Evolutionary conservation across 2,329 filamentous ascomycete species (phyloP).

Genomic region (Colletotrichum echinochloae): DNA sequence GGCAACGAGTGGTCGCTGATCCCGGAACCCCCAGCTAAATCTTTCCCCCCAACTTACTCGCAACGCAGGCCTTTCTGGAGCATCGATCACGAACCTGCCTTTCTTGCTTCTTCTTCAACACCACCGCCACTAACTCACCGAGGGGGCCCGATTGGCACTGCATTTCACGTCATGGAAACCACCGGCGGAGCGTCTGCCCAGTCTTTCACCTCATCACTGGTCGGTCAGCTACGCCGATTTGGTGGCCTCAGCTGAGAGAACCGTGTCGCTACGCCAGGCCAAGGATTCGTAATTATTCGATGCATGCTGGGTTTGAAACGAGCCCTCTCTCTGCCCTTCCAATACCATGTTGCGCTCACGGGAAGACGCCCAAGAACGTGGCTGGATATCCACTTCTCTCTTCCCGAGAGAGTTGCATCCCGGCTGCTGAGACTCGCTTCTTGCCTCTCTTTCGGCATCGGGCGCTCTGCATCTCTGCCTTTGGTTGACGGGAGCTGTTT

Average conservation of each 20-base stretch:
- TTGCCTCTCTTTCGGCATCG: conserved; percentile 30
- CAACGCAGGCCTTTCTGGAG: conserved; percentile 19
- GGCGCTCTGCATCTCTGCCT: conserved; percentile 31
- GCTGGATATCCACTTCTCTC: neutral
- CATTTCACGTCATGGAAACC: neutral
- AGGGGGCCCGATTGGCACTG: neutral
- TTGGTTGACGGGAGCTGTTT: neutral
- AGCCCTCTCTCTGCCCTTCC: conserved; percentile 11
- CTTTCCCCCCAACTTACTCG: conserved; percentile 20
- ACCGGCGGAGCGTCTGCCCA: neutral
- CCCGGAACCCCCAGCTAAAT: neutral
- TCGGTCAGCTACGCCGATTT: neutral
- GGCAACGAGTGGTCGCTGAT: neutral
- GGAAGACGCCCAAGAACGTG: conserved; percentile 21
- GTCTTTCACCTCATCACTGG: neutral
- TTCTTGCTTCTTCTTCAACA: conserved; percentile 13
- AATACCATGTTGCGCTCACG: conserved; percentile 21
- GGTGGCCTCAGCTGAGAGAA: neutral
- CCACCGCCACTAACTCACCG: neutral
- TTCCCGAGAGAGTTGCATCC: conserved; percentile 9
- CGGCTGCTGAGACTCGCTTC: conserved; percentile 16
- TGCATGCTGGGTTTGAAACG: conserved; percentile 4
- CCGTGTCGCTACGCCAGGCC: neutral
- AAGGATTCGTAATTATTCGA: neutral
- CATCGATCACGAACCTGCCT: neutral